Evolutionary conservation across 2,329 filamentous ascomycete genomes (phyloP), one percentile per base, ranked within the genome.

Genomic region (Phaeosphaeriaceae sp.): DNA sequence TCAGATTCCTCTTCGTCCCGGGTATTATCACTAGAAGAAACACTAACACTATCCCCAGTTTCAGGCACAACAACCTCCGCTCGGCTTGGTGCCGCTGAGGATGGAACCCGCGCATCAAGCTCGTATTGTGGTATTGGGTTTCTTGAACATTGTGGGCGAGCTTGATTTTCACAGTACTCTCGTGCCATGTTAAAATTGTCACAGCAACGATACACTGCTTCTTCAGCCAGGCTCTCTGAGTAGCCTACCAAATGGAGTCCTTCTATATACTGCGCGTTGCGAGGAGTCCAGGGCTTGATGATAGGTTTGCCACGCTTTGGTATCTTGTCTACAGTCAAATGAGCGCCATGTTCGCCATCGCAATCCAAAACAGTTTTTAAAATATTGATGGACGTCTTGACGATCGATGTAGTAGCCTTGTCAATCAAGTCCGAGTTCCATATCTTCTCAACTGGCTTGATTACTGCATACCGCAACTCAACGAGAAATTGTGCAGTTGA

Each of bases 341-440:
- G 82, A 15, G 84, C 88, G 50, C 80, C 81, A 7, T 79, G 74
- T 70, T 99, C 94, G 47, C 84, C 81, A 46, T 96, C 91, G n/a
- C 84, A 88, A 49, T 86, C 82, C 9, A 92, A 82, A 13, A 95
- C 87, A 4, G 84, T 84, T 61, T 89, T 90, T 48, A 99, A 78
- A 38, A 96, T 93, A 26, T 92, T 89, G 51, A 97, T 85, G 12
- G 96, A 79, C 45, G 86, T 87, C 60, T 90, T 89, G 15, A 94
- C 84, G 34, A 92, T 88, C 17, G 86, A 82, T 18, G 86, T 87
- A 3, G 89, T 86, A 1, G 91, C 84, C 63, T 90, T 92, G 61
- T 96, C 91, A 15, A 94, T 84, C 39, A 96, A 84, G 20, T 85
- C 79, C 1, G 92, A 95, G 59, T 90, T 86, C 95, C 94, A 99